These are phyloP conservation scores for Paramecium sexaurelia DNA, from an alignment of 73 alveolate species.

Conservation along the genomic window DNA sequence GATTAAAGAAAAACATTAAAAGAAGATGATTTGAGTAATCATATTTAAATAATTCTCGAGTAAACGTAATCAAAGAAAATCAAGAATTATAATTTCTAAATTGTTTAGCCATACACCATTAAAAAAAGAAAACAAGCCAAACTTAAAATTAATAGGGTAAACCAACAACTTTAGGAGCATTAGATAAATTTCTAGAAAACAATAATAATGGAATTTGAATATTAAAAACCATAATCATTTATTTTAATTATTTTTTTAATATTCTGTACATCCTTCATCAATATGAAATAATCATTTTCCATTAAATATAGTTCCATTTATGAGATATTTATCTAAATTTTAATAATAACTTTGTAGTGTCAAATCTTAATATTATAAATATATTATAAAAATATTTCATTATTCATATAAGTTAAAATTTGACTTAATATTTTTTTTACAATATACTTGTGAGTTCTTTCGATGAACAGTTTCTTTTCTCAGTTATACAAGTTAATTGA, in stretches of 20 bases:
- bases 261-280: no score
- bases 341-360: no score
- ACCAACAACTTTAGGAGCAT: not conserved
- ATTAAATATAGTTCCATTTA: no score
- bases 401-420: not conserved
- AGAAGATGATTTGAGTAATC: constrained; percentile 1
- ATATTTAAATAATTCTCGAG: not conserved
- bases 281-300: no score
- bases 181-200: constrained; percentile 11
- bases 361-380: no score
- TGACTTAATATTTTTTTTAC: not conserved
- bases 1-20: not conserved
- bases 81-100: not conserved
- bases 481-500: not conserved
- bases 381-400: not conserved
- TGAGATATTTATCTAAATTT: no score
- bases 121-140: not conserved
- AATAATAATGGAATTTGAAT: not conserved
- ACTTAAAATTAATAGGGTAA: not conserved
- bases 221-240: not conserved
- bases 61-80: not conserved
- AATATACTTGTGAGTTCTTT: not conserved
- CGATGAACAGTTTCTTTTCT: not conserved
- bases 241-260: not conserved
- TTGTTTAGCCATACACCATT: constrained; percentile 17